Evolutionary conservation across 148 eudicot species (phyloP).

Genomic region (Oxyria digyna): DNA sequence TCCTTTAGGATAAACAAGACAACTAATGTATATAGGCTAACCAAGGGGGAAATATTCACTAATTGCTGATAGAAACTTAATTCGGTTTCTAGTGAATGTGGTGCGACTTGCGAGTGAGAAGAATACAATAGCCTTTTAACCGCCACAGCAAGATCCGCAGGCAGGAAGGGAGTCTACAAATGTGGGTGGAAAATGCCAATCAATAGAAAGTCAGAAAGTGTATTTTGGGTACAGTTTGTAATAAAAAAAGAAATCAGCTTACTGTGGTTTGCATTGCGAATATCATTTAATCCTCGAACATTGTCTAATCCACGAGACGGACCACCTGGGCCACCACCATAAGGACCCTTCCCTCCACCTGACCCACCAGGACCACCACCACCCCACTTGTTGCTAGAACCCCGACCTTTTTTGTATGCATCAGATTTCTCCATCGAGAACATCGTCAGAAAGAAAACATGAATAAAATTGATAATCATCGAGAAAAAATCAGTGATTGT

Average conservation of each 20-base stretch:
- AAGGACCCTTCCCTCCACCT: conserved; percentile 16
- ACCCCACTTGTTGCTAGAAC: conserved; percentile 85
- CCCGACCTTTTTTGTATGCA: conserved; percentile 67
- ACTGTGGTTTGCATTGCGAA: conserved; percentile 74
- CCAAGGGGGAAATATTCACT: not conserved
- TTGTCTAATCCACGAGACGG: conserved; percentile 63
- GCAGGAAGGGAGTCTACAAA: conserved; percentile 73
- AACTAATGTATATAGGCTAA: not conserved
- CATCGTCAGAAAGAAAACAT: conserved; percentile 70
- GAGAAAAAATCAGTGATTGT: conserved; percentile 72
- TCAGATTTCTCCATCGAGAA: conserved; percentile 93
- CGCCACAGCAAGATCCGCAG: conserved; percentile 92
- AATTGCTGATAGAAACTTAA: not conserved
- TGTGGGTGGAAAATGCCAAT: conserved; percentile 2
- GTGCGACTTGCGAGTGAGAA: not conserved
- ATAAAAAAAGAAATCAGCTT: conserved; percentile 15
- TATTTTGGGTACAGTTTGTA: too few species aligned
- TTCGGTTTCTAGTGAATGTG: not conserved
- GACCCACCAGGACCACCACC: conserved; percentile 92
- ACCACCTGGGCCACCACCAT: conserved; percentile 29
- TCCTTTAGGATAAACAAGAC: not conserved
- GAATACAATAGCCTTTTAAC: not conserved
- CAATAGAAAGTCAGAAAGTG: not conserved
- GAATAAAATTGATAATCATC: conserved; percentile 48
- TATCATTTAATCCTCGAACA: conserved; percentile 66